Conservation (phyloP, 768 basidiomycete genomes). For the Austroboletus festivus region DNA sequence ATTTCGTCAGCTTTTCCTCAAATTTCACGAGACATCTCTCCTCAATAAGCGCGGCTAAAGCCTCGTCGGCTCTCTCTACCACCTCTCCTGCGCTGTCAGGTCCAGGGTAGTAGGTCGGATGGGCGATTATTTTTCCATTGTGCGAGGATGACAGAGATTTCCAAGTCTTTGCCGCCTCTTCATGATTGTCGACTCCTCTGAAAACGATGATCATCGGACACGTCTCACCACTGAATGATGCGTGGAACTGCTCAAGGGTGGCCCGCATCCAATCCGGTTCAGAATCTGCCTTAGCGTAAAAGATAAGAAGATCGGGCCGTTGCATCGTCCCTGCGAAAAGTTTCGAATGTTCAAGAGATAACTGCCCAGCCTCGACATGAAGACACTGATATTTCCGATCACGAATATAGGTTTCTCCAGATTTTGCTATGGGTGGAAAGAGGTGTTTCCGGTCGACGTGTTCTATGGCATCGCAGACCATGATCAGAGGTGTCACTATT, state of each 20-base stretch:
- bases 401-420: background rate
- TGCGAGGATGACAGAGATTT: slow-evolving; percentile 9
- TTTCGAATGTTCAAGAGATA: background rate
- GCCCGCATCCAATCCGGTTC: slow-evolving; percentile 11
- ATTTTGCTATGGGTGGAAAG: slow-evolving; percentile 4
- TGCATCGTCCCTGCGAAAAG: background rate
- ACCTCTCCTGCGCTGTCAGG: slow-evolving; percentile 8
- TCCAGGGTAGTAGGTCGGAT: slow-evolving; percentile 21
- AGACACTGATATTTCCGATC: slow-evolving; percentile 14
- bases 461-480: slow-evolving; percentile 17
- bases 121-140: slow-evolving; percentile 14
- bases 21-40: slow-evolving; percentile 18
- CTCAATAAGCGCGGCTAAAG: slow-evolving; percentile 17
- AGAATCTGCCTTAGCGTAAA: slow-evolving; percentile 14
- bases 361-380: slow-evolving; percentile 4
- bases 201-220: slow-evolving; percentile 24
- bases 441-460: background rate
- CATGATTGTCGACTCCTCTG: slow-evolving; percentile 14
- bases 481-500: slow-evolving; percentile 10
- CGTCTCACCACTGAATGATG: slow-evolving; percentile 15
- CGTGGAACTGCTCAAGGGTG: slow-evolving; percentile 15
- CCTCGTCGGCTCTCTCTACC: slow-evolving; percentile 16
- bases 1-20: slow-evolving; percentile 16
- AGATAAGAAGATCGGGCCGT: slow-evolving; percentile 23
- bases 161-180: slow-evolving; percentile 16